A percentile compares a stretch with the other conserved stretches of the same genome.
Evolutionary conservation across 2,329 filamentous ascomycete genomes (phyloP).

Genomic region (Ustilaginoidea virens): DNA sequence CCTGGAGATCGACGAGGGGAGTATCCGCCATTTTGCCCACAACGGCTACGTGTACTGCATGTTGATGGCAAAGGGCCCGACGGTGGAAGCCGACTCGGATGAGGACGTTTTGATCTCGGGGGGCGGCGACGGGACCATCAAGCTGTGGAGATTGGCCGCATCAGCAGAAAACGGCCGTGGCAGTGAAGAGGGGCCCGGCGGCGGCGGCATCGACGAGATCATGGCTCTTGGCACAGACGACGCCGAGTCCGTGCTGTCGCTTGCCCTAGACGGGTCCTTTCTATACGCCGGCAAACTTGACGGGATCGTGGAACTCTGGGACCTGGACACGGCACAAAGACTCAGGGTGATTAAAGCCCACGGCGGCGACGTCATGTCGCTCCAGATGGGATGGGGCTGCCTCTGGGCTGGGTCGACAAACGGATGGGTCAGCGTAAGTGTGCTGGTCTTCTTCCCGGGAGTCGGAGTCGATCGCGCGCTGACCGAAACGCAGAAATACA

Average conservation of each 20-base stretch:
- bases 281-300: slow-evolving; percentile 80
- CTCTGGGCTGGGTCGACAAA: slow-evolving; percentile 82
- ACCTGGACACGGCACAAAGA: slow-evolving; percentile 84
- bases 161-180: slow-evolving; percentile 3
- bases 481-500: slow-evolving; percentile 40
- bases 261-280: slow-evolving; percentile 80
- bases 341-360: slow-evolving; percentile 74
- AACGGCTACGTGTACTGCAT: slow-evolving; percentile 95
- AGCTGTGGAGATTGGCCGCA: slow-evolving; percentile 62
- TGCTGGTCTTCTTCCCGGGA: not conserved
- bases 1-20: slow-evolving; percentile 66
- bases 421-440: slow-evolving; percentile 64
- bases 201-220: slow-evolving; percentile 51
- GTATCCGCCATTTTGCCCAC: slow-evolving; percentile 80
- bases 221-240: slow-evolving; percentile 47
- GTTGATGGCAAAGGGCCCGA: slow-evolving; percentile 61
- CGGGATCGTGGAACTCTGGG: slow-evolving; percentile 90
- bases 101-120: slow-evolving; percentile 80
- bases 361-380: slow-evolving; percentile 67
- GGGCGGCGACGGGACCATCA: slow-evolving; percentile 85
- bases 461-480: rapidly evolving
- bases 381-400: slow-evolving; percentile 73
- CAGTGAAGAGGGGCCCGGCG: slow-evolving; percentile 26
- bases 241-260: slow-evolving; percentile 52
- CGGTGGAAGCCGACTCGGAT: slow-evolving; percentile 50